These are phyloP conservation scores for Biscogniauxia marginata DNA, from an alignment of 2,329 filamentous ascomycete species.

Conservation along the genomic window DNA sequence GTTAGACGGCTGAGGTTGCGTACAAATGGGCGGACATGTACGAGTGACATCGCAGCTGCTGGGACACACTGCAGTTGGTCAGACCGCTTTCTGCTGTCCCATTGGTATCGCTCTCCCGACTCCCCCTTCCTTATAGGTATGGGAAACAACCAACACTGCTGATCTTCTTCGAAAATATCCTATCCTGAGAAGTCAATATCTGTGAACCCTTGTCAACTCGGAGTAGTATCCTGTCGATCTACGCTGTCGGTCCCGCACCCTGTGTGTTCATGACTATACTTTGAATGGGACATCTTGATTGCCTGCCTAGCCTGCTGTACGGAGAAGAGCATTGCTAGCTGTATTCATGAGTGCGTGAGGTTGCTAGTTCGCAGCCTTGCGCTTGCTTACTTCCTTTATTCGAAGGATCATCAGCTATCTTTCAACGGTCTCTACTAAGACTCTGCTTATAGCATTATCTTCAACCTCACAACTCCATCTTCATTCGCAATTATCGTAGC, in stretches of 20 bases:
- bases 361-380: constrained; percentile 5
- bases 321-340: not conserved
- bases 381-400: constrained; percentile 14
- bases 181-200: constrained; percentile 22
- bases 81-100: not conserved
- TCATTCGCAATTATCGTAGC: constrained; percentile 1
- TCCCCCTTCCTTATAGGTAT: not conserved
- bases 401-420: constrained; percentile 9
- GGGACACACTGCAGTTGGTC: not conserved
- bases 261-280: constrained; percentile 8
- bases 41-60: not conserved
- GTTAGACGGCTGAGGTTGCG: not conserved
- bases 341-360: not conserved
- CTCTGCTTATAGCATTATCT: constrained; percentile 6
- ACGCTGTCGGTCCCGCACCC: constrained; percentile 6
- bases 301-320: not conserved
- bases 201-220: constrained; percentile 12
- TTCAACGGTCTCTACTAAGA: constrained; percentile 1
- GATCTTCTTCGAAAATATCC: constrained; percentile 14
- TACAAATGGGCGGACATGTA: not conserved
- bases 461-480: not conserved
- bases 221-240: constrained; percentile 12
- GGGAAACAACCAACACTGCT: constrained; percentile 7
- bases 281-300: constrained; percentile 13
- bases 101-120: not conserved